A percentile compares a stretch with the other conserved stretches of the same genome.
These are phyloP conservation scores for Ceratobasidium sp. DNA, from an alignment of 1,284 basidiomycete species.

Conservation along the genomic window DNA sequence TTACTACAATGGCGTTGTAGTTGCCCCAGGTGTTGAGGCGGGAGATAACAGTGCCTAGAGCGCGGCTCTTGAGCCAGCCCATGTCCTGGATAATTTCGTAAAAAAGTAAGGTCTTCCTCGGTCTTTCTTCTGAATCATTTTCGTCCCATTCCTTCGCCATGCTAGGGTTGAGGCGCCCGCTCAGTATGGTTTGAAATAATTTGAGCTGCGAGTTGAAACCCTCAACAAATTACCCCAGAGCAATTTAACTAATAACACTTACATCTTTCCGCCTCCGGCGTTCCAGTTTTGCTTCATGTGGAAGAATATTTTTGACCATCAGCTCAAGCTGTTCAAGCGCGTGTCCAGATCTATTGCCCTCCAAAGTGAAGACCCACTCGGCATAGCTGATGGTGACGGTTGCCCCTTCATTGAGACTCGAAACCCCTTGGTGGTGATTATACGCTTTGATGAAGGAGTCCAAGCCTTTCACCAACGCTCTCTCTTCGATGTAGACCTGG, in stretches of 20 bases:
- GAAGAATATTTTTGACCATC: neutral
- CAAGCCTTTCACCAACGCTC: neutral
- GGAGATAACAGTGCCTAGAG: neutral
- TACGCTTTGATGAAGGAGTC: neutral
- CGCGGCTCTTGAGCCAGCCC: constrained; percentile 4
- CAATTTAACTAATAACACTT: neutral
- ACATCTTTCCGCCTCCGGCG: neutral
- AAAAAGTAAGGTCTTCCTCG: neutral
- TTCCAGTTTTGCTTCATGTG: neutral
- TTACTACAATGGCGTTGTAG: neutral
- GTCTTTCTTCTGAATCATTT: neutral
- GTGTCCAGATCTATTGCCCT: neutral
- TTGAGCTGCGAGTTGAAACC: neutral
- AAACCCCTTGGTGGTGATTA: neutral
- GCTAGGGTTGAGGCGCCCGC: neutral
- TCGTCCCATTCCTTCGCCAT: neutral
- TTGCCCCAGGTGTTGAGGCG: neutral
- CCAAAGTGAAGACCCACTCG: constrained; percentile 12
- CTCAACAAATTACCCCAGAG: neutral
- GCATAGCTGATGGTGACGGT: neutral
- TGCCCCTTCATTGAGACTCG: constrained; percentile 10
- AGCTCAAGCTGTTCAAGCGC: neutral
- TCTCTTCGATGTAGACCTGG: neutral
- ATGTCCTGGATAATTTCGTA: neutral
- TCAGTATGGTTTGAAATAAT: neutral